Base-by-base conservation (phyloP, 371 early-diverging fungal genomes). In the Sporodiniella umbellata region DNA sequence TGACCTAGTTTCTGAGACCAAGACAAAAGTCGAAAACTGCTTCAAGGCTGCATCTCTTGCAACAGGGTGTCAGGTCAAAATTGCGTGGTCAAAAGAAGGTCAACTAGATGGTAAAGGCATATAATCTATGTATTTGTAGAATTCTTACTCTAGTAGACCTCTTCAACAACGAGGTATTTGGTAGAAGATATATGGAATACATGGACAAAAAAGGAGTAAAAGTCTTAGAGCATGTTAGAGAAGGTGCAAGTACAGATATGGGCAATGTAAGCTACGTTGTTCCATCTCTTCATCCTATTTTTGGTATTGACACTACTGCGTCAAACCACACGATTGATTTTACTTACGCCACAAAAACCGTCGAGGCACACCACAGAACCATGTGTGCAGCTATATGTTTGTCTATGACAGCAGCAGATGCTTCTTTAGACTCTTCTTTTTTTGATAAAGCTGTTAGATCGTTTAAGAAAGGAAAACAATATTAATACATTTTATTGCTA, bases 201-300 rank as follows among this genome's bases (percentile, higher is more conserved):
- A 80, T 86, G 68, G 54, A 56, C 1, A 58, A 60, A 12, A 63
- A 71, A 42, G 79, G 80, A 2, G 50, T 72, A 19, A 38, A 55
- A 18, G 75, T 69, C 42, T 61, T 59, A 8, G 79, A 82, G 52
- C 62, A 76, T 35, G 51, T 57, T 4, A 23, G 46, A 23, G 64
- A 64, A 1, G 50, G 49, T 25, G 88, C 80, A 3, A 77, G 79
- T 14, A 87, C 87, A 4, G 93, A 92, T 55, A 85, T 88, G 79
- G 92, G 90, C 26, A 89, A 89, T 45, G 55, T 83, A 11, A 76
- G 73, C 6, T 59, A 74, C 28, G 72, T 59, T 7, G 43, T 78
- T 7, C 65, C 54, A 25, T 48, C 44, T 39, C 49, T 58, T 26
- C 58, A 62, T 22, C 51, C 65, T 40, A 45, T 42, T 37, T 71